Evolutionary conservation across 2,329 filamentous ascomycete species (phyloP).

Genomic region (Diplodia sapinea): DNA sequence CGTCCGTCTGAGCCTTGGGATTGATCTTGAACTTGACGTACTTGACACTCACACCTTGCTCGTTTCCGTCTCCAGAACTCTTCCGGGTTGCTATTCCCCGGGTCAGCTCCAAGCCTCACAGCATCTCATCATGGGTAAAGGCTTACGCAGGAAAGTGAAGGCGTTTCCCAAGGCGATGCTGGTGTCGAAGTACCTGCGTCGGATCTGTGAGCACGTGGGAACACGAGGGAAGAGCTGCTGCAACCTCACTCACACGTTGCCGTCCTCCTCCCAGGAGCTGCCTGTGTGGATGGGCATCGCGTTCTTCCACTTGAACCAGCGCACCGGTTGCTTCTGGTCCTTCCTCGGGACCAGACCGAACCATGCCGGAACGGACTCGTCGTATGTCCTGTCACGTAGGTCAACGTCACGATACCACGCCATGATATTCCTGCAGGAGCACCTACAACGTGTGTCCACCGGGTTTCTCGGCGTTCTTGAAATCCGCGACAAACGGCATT

Average conservation of each 20-base stretch:
- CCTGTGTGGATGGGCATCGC: constrained; percentile 13
- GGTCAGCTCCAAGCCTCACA: not conserved
- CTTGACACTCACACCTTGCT: constrained; percentile 33
- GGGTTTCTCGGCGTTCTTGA: not conserved
- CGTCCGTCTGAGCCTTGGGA: constrained; percentile 31
- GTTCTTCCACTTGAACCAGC: constrained; percentile 20
- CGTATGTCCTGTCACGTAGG: constrained; percentile 3
- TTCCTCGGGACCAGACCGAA: constrained; percentile 10
- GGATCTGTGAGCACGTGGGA: too few relatives aligned
- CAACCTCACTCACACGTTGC: constrained; percentile 4
- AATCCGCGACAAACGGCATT: constrained; percentile 7
- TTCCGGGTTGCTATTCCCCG: constrained; percentile 6
- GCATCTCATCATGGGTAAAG: too few relatives aligned
- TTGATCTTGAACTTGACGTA: constrained; percentile 39
- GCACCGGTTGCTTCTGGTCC: not conserved
- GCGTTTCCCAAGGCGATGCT: constrained; percentile 14
- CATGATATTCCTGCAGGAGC: not conserved
- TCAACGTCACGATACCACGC: too few relatives aligned
- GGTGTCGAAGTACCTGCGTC: constrained; percentile 3
- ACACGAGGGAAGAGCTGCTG: too few relatives aligned
- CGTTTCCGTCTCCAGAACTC: constrained; percentile 41
- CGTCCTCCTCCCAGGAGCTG: constrained; percentile 11
- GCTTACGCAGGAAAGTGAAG: constrained; percentile 3
- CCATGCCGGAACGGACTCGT: constrained; percentile 8
- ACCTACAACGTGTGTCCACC: constrained; percentile 10